Evolutionary conservation across 495 filamentous ascomycete genomes (phyloP), one percentile per base, ranked within the genome.

Genomic region (Pyronema omphalodes): DNA sequence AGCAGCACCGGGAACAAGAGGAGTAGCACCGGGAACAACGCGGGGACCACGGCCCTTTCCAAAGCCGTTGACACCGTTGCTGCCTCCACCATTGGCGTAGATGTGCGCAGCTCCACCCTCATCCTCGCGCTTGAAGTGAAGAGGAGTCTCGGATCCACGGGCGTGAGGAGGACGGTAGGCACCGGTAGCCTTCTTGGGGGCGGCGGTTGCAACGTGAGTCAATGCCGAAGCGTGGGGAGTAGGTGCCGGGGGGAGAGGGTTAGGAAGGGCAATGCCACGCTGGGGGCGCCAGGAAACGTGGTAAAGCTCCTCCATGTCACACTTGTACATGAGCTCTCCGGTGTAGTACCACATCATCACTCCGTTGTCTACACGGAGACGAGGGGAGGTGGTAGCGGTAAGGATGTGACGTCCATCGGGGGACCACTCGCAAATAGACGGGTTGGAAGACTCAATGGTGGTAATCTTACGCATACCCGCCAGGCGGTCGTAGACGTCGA

Each of bases 161-260:
- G 91, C 91, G 50, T 93, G 93, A n/a, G 91, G 91, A 36, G 91
- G 91, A 37, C 91, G 82, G 66, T 98, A 98, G 11, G 91, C 93
- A 46, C 91, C 91, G 14, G 86, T 86, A 9, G 93, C 84, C 69
- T 96, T 96, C 35, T 86, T 87, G 7, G 91, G 88, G 7, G 87
- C 87, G 70, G 93, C 94, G 0, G 80, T 91, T 54, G 79, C 79
- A 29, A 95, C 74, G 65, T 89, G 94, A 0, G 79, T 78, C 40
- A 84, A 66, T 18, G 88, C 91, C 15, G 91, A 95, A 6, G 80
- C 67, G 66, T 98, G 91, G 1, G 93, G 84, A 6, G 72, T 73
- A 4, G 91, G 89, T 36, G 88, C 71, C 9, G 83, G 79, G 57
- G 81, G 74, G 57, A 94, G 73, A 0, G 83, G 83, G 58, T 93